Percentiles rank a stretch among this genome's conserved stretches.
Conservation (phyloP, 257 asterid species). For the Penstemon davidsonii region DNA sequence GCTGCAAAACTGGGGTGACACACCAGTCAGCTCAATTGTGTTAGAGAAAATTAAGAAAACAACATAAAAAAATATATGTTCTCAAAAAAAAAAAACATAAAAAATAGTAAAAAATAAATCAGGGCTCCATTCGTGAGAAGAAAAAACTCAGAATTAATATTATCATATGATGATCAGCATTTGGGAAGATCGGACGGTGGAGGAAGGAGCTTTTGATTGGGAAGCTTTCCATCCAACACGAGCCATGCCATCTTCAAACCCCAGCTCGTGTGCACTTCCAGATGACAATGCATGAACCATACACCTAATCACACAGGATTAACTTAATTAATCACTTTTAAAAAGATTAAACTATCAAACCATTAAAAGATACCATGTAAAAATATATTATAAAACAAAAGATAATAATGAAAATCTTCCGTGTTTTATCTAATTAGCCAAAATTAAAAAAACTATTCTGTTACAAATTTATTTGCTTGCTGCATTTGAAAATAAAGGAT, state of each 20-base stretch:
- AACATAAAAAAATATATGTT: too few relatives aligned
- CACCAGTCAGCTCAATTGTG: slow-evolving; percentile 18
- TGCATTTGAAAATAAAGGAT: too few relatives aligned
- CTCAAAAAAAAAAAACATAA: too few relatives aligned
- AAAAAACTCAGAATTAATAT: background rate
- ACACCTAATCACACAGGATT: slow-evolving; percentile 26
- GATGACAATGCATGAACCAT: slow-evolving; percentile 51
- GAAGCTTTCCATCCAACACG: slow-evolving; percentile 42
- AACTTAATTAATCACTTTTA: too few relatives aligned
- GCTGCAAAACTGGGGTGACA: slow-evolving; percentile 16
- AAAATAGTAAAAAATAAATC: background rate
- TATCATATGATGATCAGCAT: slow-evolving; percentile 28
- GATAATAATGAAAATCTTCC: too few relatives aligned
- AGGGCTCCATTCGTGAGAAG: background rate
- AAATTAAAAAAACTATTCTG: too few relatives aligned
- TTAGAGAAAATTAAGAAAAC: background rate
- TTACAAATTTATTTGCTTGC: too few relatives aligned
- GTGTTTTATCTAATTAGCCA: too few relatives aligned
- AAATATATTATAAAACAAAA: too few relatives aligned
- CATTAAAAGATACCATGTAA: background rate
- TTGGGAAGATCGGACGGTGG: slow-evolving; percentile 49
- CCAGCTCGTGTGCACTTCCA: slow-evolving; percentile 50
- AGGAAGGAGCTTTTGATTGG: slow-evolving; percentile 42
- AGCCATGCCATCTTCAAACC: slow-evolving; percentile 56
- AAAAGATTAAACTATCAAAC: background rate